A percentile compares a stretch with the other conserved stretches of the same genome.
Conservation (phyloP, 306 rosid species). For the Lotus japonicus region DNA sequence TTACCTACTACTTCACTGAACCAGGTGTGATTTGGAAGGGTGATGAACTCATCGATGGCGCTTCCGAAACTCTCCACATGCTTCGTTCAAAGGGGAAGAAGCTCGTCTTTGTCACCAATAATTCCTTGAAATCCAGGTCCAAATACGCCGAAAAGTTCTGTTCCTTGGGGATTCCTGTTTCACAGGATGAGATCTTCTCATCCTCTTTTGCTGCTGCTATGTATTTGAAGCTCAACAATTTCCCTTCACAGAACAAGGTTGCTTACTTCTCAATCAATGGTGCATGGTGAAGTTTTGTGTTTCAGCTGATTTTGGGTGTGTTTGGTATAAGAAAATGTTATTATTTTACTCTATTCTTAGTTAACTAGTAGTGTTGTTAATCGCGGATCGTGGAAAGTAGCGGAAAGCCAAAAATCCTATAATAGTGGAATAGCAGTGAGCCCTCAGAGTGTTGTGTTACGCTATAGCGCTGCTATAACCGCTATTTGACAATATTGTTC, state of each 20-base stretch:
- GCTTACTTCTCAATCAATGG: neutral
- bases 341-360: neutral
- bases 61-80: slow-evolving; percentile 51
- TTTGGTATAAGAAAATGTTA: neutral
- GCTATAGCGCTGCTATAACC: no score
- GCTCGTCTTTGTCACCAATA: slow-evolving; percentile 82
- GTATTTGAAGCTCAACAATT: slow-evolving; percentile 72
- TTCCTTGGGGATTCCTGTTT: slow-evolving; percentile 74
- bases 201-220: slow-evolving; percentile 96
- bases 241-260: slow-evolving; percentile 78
- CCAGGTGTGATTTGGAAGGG: slow-evolving; percentile 94
- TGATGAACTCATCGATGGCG: slow-evolving; percentile 67
- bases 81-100: slow-evolving; percentile 91
- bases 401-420: no score
- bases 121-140: slow-evolving; percentile 63
- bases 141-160: slow-evolving; percentile 65
- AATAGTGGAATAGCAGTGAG: no score
- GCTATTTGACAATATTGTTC: no score
- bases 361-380: no score
- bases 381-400: no score
- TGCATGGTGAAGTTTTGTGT: no score
- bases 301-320: no score
- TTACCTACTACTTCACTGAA: no score
- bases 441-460: no score
- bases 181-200: slow-evolving; percentile 81